Evolutionary conservation across 2,329 filamentous ascomycete genomes (phyloP), one percentile per base, ranked within the genome.

Genomic region (Xylariomycetidae sp.): DNA sequence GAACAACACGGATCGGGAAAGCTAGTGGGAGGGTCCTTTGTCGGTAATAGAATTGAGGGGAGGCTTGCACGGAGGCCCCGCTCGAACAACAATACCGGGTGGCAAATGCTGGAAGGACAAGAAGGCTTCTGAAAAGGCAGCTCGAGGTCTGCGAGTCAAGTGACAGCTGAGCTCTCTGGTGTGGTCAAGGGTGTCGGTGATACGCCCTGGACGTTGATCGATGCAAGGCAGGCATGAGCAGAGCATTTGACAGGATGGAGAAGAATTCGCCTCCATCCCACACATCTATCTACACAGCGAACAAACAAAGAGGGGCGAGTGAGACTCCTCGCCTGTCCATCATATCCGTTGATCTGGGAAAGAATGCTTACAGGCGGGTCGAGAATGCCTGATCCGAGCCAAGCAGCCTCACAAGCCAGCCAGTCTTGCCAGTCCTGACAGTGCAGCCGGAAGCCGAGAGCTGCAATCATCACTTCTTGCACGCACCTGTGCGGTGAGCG

Each of bases 11-110:
- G 46, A 43, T 40, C 20, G 31, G 37, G 42, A 37, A 43, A 29
- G 19, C 30, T 30, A 31, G 31, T 39, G 15, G 34, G 32, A 34
- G 10, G 8, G 16, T 25, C 32, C 42, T 49, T 49, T 48, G 49
- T 48, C 25, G 26, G 25, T 7, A 32, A 25, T 18, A 14, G 39
- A 28, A 19, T 38, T 42, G 41, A 41, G 29, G 35, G 35, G 34
- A 39, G 32, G 34, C 38, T 42, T 35, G 39, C 37, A 42, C 42
- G 39, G 25, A 22, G 25, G 39, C 35, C 43, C 44, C 47, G 44
- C 44, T 27, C 28, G 18, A 37, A 47, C 36, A 34, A 44, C 23
- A 31, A 19, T 26, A 30, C 23, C 10, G 27, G 17, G 42, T 46
- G 38, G 42, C 32, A 39, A 38, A 37, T 41, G 25, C 31, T 29